Percentiles rank a stretch among this genome's conserved stretches.
Evolutionary conservation across 192 early-diverging fungal genomes (phyloP).

Genomic region (Coemansia biformis): DNA sequence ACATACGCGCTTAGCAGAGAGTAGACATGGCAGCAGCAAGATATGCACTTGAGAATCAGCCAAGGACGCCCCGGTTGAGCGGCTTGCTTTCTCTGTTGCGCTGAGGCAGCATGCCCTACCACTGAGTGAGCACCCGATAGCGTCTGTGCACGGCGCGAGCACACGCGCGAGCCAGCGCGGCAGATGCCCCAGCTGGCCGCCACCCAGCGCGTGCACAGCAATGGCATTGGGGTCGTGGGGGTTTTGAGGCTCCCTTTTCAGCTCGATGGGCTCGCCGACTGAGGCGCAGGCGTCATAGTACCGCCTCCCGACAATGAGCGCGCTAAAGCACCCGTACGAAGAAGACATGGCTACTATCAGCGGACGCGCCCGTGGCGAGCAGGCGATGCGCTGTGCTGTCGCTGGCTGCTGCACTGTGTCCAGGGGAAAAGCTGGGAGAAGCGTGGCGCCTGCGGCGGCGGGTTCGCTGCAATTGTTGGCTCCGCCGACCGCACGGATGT

Average conservation of each 20-base stretch:
- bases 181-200: slow-evolving; percentile 21
- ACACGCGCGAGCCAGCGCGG: slow-evolving; percentile 35
- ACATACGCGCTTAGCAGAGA: too few species aligned
- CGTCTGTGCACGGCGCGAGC: slow-evolving; percentile 37
- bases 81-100: too few species aligned
- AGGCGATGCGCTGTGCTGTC: too few species aligned
- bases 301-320: slow-evolving; percentile 33
- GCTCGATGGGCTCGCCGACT: slow-evolving; percentile 5
- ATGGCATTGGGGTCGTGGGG: slow-evolving; percentile 32
- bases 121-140: slow-evolving; percentile 9
- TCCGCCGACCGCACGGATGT: too few species aligned
- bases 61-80: too few species aligned
- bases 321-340: slow-evolving; percentile 13
- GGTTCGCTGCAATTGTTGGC: too few species aligned
- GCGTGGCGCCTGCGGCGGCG: too few species aligned
- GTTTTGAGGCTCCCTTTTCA: slow-evolving; percentile 14
- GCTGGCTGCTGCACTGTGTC: too few species aligned
- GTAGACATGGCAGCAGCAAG: too few species aligned
- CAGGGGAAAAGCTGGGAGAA: too few species aligned
- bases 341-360: not conserved
- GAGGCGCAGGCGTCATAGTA: slow-evolving; percentile 10
- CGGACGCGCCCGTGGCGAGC: not conserved
- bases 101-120: slow-evolving; percentile 1
- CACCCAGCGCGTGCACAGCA: slow-evolving; percentile 4
- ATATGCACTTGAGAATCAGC: too few species aligned